Evolutionary conservation across 2,329 filamentous ascomycete genomes (phyloP).

Genomic region (Endothia cerciana): DNA sequence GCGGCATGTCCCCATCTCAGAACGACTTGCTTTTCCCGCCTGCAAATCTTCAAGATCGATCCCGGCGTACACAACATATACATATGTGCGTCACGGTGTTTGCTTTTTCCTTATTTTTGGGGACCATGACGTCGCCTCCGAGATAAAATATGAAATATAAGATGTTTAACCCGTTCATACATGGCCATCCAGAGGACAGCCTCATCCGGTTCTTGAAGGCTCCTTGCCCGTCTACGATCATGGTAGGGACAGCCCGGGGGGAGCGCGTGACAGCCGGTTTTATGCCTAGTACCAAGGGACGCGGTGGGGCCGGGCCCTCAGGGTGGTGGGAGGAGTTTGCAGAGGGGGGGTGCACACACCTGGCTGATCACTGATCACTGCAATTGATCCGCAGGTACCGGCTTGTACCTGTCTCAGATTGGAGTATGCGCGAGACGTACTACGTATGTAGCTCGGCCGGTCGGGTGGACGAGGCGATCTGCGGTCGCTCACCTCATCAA

Average conservation of each 20-base stretch:
- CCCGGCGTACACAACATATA: neutral
- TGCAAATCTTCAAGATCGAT: neutral
- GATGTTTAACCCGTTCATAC: too few relatives aligned
- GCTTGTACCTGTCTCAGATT: conserved; percentile 20
- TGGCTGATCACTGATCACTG: conserved; percentile 2
- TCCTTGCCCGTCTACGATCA: neutral
- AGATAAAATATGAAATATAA: neutral
- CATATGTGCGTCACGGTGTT: neutral
- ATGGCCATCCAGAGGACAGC: neutral
- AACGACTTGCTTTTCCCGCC: neutral
- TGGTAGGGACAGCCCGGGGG: neutral
- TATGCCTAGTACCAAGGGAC: conserved; percentile 1
- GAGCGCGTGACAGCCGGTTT: neutral
- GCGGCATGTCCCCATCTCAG: neutral
- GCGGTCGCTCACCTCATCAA: conserved; percentile 14
- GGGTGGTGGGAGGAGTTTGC: conserved; percentile 4
- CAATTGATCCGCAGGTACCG: conserved; percentile 21
- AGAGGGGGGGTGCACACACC: conserved; percentile 11
- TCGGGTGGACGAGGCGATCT: conserved; percentile 13
- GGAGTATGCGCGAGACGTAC: conserved; percentile 4
- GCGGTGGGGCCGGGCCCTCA: neutral
- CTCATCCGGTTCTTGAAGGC: neutral
- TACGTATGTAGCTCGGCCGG: neutral
- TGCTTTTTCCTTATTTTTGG: neutral
- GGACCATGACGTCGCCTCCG: neutral